These are phyloP conservation scores for Leccinum pallidistipes DNA, from an alignment of 1,284 basidiomycete species.

Conservation along the genomic window DNA sequence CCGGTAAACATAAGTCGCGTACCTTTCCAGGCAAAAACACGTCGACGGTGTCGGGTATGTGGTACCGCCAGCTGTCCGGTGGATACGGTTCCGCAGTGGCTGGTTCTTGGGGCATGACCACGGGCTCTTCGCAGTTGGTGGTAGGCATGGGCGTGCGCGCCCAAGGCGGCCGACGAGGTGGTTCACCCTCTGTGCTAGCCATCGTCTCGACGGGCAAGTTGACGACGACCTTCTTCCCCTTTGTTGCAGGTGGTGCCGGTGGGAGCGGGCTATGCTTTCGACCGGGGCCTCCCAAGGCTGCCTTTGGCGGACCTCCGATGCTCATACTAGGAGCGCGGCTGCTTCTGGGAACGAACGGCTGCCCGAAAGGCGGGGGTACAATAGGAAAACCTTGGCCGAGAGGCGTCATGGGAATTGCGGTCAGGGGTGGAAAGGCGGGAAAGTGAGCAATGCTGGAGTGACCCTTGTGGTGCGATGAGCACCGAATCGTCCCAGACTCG, in stretches of 20 bases:
- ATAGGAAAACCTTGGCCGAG: slow-evolving; percentile 60
- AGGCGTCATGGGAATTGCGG: slow-evolving; percentile 60
- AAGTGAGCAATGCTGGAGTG: slow-evolving; percentile 60
- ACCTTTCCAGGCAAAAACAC: slow-evolving; percentile 84
- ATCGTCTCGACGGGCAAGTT: slow-evolving; percentile 72
- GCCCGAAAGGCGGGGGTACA: slow-evolving; percentile 45
- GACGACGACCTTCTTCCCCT: slow-evolving; percentile 66
- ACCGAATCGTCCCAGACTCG: no score
- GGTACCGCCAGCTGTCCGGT: slow-evolving; percentile 53
- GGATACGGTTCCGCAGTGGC: slow-evolving; percentile 59
- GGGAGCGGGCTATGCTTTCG: slow-evolving; percentile 70
- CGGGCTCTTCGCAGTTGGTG: slow-evolving; percentile 41
- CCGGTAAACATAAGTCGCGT: slow-evolving; percentile 6
- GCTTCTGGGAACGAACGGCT: slow-evolving; percentile 54
- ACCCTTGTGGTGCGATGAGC: slow-evolving; percentile 41
- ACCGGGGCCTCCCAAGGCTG: slow-evolving; percentile 72
- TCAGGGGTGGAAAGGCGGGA: slow-evolving; percentile 56
- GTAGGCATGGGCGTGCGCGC: slow-evolving; percentile 57
- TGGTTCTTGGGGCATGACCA: slow-evolving; percentile 47
- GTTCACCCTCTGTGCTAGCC: slow-evolving; percentile 41
- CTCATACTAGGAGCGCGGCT: slow-evolving; percentile 66
- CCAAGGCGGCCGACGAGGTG: slow-evolving; percentile 53
- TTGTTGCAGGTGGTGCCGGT: slow-evolving; percentile 38
- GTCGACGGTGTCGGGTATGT: slow-evolving; percentile 65
- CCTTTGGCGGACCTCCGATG: slow-evolving; percentile 78